A percentile compares a stretch with the other conserved stretches of the same genome.
phyloP scores from a whole-genome alignment of 192 early-diverging fungal species.

The Dissophora globulifera region DNA sequence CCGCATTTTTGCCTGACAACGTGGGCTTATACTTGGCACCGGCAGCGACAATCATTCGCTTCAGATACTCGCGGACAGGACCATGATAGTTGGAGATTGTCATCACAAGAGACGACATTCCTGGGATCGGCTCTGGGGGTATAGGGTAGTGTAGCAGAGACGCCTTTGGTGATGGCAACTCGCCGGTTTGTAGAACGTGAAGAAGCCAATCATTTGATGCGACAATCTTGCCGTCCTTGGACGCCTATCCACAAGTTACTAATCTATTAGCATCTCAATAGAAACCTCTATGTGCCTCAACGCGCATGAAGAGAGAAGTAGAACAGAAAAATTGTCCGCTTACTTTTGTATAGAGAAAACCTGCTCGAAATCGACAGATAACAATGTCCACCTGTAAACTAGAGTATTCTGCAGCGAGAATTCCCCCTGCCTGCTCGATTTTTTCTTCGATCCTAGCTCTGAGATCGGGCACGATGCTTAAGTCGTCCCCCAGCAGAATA shows the following conservation, averaged over 20 bases:
- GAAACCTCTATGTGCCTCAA: too few relatives aligned
- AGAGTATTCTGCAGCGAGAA: slow-evolving; percentile 23
- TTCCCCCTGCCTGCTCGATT: slow-evolving; percentile 29
- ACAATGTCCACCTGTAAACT: slow-evolving; percentile 29
- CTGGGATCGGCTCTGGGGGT: slow-evolving; percentile 57
- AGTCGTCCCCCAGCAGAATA: slow-evolving; percentile 22
- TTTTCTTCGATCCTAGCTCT: slow-evolving; percentile 13
- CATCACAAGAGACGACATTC: slow-evolving; percentile 63
- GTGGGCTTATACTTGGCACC: slow-evolving; percentile 74
- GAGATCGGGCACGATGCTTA: slow-evolving; percentile 18
- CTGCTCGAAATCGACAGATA: slow-evolving; percentile 41
- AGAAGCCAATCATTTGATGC: slow-evolving; percentile 63
- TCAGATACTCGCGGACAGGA: slow-evolving; percentile 71
- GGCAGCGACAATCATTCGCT: slow-evolving; percentile 65
- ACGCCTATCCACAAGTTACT: too few relatives aligned
- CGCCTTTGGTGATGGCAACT: slow-evolving; percentile 54
- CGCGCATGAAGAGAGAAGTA: too few relatives aligned
- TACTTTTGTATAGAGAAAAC: slow-evolving; percentile 40
- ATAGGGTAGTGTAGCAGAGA: slow-evolving; percentile 66
- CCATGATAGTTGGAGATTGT: slow-evolving; percentile 79
- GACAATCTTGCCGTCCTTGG: slow-evolving; percentile 56
- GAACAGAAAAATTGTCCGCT: background rate
- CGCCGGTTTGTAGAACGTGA: slow-evolving; percentile 54
- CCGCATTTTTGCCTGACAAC: slow-evolving; percentile 54
- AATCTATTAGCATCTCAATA: too few relatives aligned